A percentile compares a stretch with the other conserved stretches of the same genome.
Evolutionary conservation across 2,329 filamentous ascomycete species (phyloP).

Genomic region (Gliomastix tumulicola): DNA sequence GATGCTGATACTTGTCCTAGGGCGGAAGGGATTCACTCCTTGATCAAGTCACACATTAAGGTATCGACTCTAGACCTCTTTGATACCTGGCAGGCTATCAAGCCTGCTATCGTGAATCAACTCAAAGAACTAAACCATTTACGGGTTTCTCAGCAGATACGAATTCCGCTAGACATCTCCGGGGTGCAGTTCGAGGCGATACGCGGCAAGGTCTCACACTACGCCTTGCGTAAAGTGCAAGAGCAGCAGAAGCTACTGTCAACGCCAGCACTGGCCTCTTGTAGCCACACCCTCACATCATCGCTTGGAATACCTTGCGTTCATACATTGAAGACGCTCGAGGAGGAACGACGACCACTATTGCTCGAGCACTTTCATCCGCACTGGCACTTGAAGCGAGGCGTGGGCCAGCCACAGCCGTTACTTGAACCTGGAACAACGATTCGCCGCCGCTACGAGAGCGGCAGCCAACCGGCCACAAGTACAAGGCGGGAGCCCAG

Average conservation of each 20-base stretch:
- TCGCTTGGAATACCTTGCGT: slow-evolving; percentile 7
- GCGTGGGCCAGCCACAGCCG: not conserved
- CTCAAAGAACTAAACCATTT: slow-evolving; percentile 8
- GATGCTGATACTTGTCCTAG: not conserved
- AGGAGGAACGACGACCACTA: not conserved
- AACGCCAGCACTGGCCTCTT: slow-evolving; percentile 4
- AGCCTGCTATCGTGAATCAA: slow-evolving; percentile 8
- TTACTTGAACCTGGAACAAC: not conserved
- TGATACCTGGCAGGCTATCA: slow-evolving; percentile 9
- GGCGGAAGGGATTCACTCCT: slow-evolving; percentile 8
- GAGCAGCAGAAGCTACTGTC: slow-evolving; percentile 7
- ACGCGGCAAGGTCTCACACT: slow-evolving; percentile 8
- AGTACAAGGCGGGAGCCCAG: slow-evolving; percentile 5
- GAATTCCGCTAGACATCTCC: slow-evolving; percentile 7
- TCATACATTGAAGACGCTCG: slow-evolving; percentile 6
- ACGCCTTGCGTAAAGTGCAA: slow-evolving; percentile 8
- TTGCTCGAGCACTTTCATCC: slow-evolving; percentile 4
- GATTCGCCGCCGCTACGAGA: not conserved
- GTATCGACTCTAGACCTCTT: slow-evolving; percentile 10
- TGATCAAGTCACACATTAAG: slow-evolving; percentile 10
- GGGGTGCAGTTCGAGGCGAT: slow-evolving; percentile 7
- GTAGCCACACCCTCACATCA: slow-evolving; percentile 7
- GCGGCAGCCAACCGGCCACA: not conserved
- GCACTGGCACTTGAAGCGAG: slow-evolving; percentile 5
- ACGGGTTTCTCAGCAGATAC: slow-evolving; percentile 7